These are phyloP conservation scores for Plasmodium inui DNA, from an alignment of 169 alveolate genomes.

Conservation along the genomic window DNA sequence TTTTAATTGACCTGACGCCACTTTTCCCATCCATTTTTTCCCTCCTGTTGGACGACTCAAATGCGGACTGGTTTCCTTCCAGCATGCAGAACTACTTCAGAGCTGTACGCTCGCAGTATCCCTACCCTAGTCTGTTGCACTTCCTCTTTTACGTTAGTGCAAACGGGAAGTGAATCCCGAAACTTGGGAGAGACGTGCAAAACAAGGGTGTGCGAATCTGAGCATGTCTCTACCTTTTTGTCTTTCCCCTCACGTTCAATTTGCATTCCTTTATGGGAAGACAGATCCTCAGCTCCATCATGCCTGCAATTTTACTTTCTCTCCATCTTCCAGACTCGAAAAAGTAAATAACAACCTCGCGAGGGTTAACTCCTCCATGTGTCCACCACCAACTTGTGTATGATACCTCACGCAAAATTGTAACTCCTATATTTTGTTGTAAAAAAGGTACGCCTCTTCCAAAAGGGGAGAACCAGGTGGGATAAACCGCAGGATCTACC, in stretches of 20 bases:
- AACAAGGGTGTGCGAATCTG: neutral
- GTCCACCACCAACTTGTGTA: neutral
- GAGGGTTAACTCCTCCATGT: neutral
- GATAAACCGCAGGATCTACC: neutral
- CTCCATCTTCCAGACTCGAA: neutral
- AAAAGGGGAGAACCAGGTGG: neutral
- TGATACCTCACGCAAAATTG: neutral
- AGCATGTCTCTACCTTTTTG: neutral
- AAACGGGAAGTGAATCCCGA: neutral
- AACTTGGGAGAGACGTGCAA: neutral
- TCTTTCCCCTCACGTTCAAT: neutral
- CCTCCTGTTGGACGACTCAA: neutral
- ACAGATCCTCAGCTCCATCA: neutral
- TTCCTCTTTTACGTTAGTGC: constrained; percentile 30
- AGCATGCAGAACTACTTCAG: constrained; percentile 8
- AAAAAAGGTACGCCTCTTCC: neutral
- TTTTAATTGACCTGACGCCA: constrained; percentile 21
- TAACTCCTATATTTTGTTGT: neutral
- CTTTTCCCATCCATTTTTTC: constrained; percentile 52
- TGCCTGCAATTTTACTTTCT: neutral
- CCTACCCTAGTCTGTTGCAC: constrained; percentile 38
- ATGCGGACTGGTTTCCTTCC: neutral
- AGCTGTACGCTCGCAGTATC: neutral
- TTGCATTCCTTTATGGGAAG: neutral
- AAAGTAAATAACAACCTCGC: no score